Conservation (phyloP, 345 rosid genomes). For the Hibiscus trionum region DNA sequence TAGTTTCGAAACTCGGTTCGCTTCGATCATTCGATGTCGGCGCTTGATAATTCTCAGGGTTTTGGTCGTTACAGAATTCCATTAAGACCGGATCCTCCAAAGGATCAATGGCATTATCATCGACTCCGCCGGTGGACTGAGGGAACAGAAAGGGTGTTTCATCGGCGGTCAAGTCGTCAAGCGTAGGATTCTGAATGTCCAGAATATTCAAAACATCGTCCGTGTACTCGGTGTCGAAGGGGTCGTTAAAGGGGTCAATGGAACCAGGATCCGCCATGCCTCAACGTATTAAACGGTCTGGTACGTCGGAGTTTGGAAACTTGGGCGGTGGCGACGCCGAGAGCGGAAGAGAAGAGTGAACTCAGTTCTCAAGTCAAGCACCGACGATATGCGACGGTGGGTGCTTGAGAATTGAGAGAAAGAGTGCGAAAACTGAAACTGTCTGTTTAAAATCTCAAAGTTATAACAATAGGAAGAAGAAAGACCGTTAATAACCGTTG, state of each 20-base stretch:
- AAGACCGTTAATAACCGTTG: constrained; percentile 33
- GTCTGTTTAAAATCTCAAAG: not conserved
- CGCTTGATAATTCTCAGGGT: not conserved
- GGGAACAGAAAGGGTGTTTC: not conserved
- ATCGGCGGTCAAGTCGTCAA: not conserved
- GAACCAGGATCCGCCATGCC: not conserved
- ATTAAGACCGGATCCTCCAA: constrained; percentile 23
- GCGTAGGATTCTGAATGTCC: not conserved
- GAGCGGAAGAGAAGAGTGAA: not conserved
- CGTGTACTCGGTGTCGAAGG: not conserved
- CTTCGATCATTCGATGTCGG: not conserved
- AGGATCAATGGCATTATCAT: not conserved
- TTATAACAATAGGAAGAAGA: not conserved
- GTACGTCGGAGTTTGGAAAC: not conserved
- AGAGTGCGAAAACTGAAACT: not conserved
- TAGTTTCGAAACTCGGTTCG: not conserved
- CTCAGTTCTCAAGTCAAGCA: constrained; percentile 4
- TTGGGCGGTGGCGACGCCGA: not conserved
- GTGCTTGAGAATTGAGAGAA: constrained; percentile 20
- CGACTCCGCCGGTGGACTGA: not conserved
- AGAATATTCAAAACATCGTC: not conserved
- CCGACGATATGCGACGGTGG: constrained; percentile 2
- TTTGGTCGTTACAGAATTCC: constrained; percentile 3
- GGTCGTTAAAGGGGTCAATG: not conserved
- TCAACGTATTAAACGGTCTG: not conserved